Evolutionary conservation across 1,139 yeast species (phyloP), one percentile per base, ranked within the genome.

Genomic region (Meyerozyma sp.): DNA sequence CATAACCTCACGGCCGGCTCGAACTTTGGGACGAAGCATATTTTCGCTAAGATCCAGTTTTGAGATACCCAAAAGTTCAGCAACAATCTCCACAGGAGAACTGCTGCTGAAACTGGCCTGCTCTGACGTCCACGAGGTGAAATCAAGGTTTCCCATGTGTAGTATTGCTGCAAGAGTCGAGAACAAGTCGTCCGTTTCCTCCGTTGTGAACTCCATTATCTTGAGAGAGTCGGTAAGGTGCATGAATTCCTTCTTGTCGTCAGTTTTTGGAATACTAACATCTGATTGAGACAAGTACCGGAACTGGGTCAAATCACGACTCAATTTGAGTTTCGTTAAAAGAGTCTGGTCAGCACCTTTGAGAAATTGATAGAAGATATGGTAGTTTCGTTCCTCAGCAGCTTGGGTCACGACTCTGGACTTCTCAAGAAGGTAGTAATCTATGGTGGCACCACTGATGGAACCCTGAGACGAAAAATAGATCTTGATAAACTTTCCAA

Each of bases 401-500:
- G 84, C 79, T 63, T 90, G 98, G 40, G 77, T 69, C n/a, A 89
- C 85, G 14, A 94, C 96, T 55, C 99, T 79, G 8, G 97, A 88
- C 63, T 93, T 94, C 62, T 94, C 99, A 41, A 94, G 69, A 29
- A 94, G 68, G 55, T 94, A 94, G 86, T 96, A 94, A 57, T 93
- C 96, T 44, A 94, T 89, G 49, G 87, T 84, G 9, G 98, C 98
- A 9, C 97, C 97, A 21, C 80, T 73, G 36, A 94, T 84, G 49
- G 77, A 75, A 5, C 89, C 90, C 9, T 74, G 65, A 2, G 68
- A 57, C 43, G 79, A 75, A 55, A 93, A 89, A 61, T 82, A 90
- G 46, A 94, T 87, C 55, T 93, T 84, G 50, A 94, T 89, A 59
- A 93, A 94, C 63, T 94, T 94, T 40, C 99, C 99, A 61, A 94